phyloP scores from a whole-genome alignment of 345 rosid species.

The Arabidopsis suecica region DNA sequence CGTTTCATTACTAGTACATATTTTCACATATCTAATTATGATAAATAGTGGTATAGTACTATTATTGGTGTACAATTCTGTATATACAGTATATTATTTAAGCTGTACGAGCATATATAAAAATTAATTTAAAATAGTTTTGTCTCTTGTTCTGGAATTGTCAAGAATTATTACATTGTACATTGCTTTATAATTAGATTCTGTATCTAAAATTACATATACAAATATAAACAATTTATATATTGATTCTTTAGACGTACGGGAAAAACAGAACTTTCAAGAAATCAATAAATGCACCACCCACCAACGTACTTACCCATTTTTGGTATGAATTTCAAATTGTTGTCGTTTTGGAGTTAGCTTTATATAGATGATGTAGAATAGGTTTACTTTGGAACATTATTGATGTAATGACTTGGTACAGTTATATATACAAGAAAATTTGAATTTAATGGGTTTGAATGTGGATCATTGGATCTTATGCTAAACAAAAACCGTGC shows the following conservation, averaged over 20 bases:
- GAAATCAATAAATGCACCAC: slow-evolving; percentile 36
- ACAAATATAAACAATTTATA: background rate
- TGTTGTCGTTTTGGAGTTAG: slow-evolving; percentile 24
- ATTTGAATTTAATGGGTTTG: background rate
- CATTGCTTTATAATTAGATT: background rate
- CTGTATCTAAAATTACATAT: background rate
- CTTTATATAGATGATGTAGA: slow-evolving; percentile 6
- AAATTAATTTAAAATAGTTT: background rate
- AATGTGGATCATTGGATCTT: background rate
- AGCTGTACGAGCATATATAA: slow-evolving; percentile 17
- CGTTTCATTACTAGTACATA: slow-evolving; percentile 24
- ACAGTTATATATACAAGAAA: background rate
- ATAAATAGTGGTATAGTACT: slow-evolving; percentile 29
- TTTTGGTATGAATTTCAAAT: slow-evolving; percentile 30
- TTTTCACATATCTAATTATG: slow-evolving; percentile 19
- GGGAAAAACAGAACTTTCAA: slow-evolving; percentile 5
- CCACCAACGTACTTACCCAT: slow-evolving; percentile 41
- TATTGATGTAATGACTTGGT: background rate
- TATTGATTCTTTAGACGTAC: background rate
- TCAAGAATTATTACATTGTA: slow-evolving; percentile 9
- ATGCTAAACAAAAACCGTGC: background rate
- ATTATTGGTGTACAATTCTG: slow-evolving; percentile 11
- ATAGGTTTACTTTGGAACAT: slow-evolving; percentile 14
- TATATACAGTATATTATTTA: background rate
- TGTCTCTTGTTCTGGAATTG: background rate